These are phyloP conservation scores for Medicago ruthenica DNA, from an alignment of 306 rosid genomes.

Conservation along the genomic window DNA sequence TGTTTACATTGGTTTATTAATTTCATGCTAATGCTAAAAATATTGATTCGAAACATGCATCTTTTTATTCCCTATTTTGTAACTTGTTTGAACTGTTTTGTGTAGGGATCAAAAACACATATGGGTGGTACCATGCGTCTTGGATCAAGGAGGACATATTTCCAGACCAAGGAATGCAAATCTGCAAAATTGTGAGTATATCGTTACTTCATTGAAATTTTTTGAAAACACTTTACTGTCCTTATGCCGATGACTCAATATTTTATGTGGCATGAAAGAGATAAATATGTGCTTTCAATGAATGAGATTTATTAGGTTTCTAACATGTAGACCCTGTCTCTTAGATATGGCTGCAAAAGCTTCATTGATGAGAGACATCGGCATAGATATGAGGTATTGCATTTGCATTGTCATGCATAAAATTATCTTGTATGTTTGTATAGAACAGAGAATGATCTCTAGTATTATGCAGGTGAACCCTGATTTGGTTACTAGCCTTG, in stretches of 20 bases:
- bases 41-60: background rate
- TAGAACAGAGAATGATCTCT: constrained; percentile 37
- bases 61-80: background rate
- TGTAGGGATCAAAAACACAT: constrained; percentile 89
- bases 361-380: constrained; percentile 86
- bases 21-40: constrained; percentile 3
- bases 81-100: constrained; percentile 16
- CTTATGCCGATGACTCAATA: background rate
- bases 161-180: constrained; percentile 70
- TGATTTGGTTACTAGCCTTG: constrained; percentile 65
- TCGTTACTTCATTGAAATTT: constrained; percentile 14
- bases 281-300: constrained; percentile 11
- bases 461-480: constrained; percentile 74
- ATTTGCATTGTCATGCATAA: constrained; percentile 30
- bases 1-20: constrained; percentile 43
- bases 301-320: constrained; percentile 42
- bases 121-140: constrained; percentile 99
- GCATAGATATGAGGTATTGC: constrained; percentile 84
- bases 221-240: background rate
- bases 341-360: constrained; percentile 60
- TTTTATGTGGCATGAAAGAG: constrained; percentile 7
- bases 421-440: background rate
- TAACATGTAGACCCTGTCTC: constrained; percentile 39
- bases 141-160: constrained; percentile 88
- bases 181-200: constrained; percentile 82